These are phyloP conservation scores for Rhizopogon sp. DNA, from an alignment of 768 basidiomycete species.

Conservation along the genomic window DNA sequence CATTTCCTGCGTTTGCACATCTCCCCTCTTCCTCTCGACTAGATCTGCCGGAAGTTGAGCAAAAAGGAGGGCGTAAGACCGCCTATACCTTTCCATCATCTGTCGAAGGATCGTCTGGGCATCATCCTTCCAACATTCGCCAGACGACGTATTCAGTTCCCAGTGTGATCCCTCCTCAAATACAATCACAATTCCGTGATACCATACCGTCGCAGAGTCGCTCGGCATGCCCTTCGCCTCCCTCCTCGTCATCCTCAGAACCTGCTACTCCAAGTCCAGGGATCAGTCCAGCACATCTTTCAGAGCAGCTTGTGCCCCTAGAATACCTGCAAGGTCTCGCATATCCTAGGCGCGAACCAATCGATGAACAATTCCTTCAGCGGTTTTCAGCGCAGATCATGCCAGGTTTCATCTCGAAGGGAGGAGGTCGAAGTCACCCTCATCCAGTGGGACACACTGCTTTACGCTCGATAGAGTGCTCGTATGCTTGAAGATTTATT, in stretches of 20 bases:
- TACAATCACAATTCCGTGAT: conserved; percentile 17
- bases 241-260: conserved; percentile 33
- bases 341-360: conserved; percentile 54
- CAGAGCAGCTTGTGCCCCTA: conserved; percentile 52
- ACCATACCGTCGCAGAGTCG: conserved; percentile 14
- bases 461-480: neutral
- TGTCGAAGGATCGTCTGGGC: conserved; percentile 6
- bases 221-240: conserved; percentile 24
- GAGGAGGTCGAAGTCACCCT: conserved; percentile 8
- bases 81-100: conserved; percentile 28
- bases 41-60: conserved; percentile 16
- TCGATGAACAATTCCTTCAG: conserved; percentile 59
- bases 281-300: conserved; percentile 14
- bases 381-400: conserved; percentile 39
- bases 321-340: conserved; percentile 53
- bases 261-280: conserved; percentile 33
- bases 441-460: conserved; percentile 3
- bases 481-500: neutral
- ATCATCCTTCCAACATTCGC: conserved; percentile 16
- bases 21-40: conserved; percentile 28
- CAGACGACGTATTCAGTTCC: conserved; percentile 30
- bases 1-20: conserved; percentile 21
- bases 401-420: conserved; percentile 13
- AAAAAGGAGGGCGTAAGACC: conserved; percentile 16
- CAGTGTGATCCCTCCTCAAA: conserved; percentile 13